Evolutionary conservation across 2,329 filamentous ascomycete species (phyloP).

Genomic region (Cyanodermella asteris): DNA sequence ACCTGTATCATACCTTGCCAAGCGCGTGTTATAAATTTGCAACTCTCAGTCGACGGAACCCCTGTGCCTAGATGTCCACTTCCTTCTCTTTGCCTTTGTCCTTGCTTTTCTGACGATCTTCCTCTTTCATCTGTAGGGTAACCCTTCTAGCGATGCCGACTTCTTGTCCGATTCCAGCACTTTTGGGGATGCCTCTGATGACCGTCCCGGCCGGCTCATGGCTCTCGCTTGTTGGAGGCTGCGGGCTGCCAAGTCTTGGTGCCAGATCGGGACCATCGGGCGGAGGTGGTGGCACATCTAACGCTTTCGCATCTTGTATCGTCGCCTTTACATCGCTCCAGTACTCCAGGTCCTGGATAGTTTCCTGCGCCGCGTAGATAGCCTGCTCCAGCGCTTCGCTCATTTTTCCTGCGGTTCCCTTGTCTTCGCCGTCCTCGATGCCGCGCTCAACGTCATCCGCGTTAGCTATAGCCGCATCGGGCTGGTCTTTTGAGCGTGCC

Average conservation of each 20-base stretch:
- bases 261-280: constrained; percentile 9
- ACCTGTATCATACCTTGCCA: too few species aligned
- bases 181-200: constrained; percentile 41
- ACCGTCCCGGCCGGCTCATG: constrained; percentile 9
- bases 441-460: constrained; percentile 21
- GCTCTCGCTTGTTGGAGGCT: constrained; percentile 6
- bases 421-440: constrained; percentile 14
- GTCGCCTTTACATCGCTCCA: constrained; percentile 47
- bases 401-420: constrained; percentile 15
- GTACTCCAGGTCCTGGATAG: constrained; percentile 62
- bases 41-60: too few species aligned
- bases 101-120: too few species aligned
- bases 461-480: constrained; percentile 11
- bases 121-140: too few species aligned
- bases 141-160: too few species aligned
- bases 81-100: too few species aligned
- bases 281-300: constrained; percentile 12
- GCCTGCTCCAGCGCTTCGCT: constrained; percentile 53
- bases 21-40: too few species aligned
- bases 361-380: constrained; percentile 53
- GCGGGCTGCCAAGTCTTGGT: constrained; percentile 1
- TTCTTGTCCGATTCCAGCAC: constrained; percentile 8
- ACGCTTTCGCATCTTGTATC: constrained; percentile 8
- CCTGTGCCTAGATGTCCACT: too few species aligned
- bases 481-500: constrained; percentile 26